Base-by-base conservation (phyloP, 1,284 basidiomycete genomes). In the Pulchroboletus neoregius region DNA sequence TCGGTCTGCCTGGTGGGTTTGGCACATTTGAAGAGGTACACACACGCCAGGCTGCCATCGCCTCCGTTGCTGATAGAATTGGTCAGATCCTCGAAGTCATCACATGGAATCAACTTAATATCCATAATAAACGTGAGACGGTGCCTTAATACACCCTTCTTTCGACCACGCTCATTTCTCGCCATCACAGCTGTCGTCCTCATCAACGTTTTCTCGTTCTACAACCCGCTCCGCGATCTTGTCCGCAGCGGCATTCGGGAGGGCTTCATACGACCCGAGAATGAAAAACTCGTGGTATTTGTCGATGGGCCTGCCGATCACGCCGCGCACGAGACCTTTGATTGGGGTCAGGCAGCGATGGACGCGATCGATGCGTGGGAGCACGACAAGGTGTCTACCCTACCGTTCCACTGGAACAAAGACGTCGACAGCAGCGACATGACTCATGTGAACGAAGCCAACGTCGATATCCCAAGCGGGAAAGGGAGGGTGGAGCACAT, bases 71-170 rank as follows among this genome's bases (percentile, higher is more conserved):
- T 50, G 8, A 60, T 45, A 36, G 38, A 33, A 23, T 46, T 44
- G 31, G 18, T 5, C 53, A 90, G 86, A 72, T 93, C 20, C 68
- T 96, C 40, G 94, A 96, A 68, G 93, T 91, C 54, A 78, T 86
- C 32, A 94, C 93, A 3, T 97, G 94, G 94, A 84, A 82, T 8
- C 89, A 94, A 63, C 70, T 96, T 13, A 90, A 90, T 16, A 92
- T 96, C 49, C 93, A 95, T 64, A 73, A 78, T 43, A 92, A 92
- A 71, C 89, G 87, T 89, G 60, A 51, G 79, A 60, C 22, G 42
- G 5, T 53, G 4, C 49, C 44, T 44, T 41, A 24, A 56, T 47
- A 23, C 40, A 11, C 13, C 27, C 15, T 37, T 36, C 26, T 8
- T 13, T 18, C 15, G 23, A 32, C 16, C 40, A 6, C 13, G 23